phyloP scores from a whole-genome alignment of 2,329 filamentous ascomycete genomes.

The Ophiostoma angusticollis region DNA sequence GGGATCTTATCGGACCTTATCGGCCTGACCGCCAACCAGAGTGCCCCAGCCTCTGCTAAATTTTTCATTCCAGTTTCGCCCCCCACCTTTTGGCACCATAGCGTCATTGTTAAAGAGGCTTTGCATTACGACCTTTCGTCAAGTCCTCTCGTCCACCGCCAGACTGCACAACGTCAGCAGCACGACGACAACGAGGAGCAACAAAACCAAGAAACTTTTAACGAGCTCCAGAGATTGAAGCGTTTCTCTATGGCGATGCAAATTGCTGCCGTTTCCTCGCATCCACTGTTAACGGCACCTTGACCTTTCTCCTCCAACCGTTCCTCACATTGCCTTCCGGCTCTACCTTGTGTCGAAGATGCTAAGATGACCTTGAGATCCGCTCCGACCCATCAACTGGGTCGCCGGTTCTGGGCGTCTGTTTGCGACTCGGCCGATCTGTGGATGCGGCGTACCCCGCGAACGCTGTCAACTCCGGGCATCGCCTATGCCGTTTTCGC shows the following conservation, averaged over 20 bases:
- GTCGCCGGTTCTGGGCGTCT: conserved; percentile 22
- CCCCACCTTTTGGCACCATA: too few species aligned
- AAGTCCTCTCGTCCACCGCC: too few species aligned
- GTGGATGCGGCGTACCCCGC: conserved; percentile 10
- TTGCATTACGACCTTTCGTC: too few species aligned
- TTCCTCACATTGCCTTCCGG: not conserved
- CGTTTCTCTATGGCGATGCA: too few species aligned
- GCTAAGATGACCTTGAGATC: conserved; percentile 23
- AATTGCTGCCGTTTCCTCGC: too few species aligned
- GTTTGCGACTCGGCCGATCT: conserved; percentile 19
- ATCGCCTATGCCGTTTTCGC: conserved; percentile 8
- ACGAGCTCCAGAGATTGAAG: too few species aligned
- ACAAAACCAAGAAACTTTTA: too few species aligned
- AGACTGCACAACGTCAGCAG: too few species aligned
- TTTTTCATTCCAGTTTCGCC: conserved; percentile 2
- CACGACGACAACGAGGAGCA: too few species aligned
- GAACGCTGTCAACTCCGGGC: conserved; percentile 6
- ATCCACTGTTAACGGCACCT: too few species aligned
- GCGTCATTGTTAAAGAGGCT: too few species aligned
- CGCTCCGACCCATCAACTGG: conserved; percentile 22
- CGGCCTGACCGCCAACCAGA: conserved; percentile 5
- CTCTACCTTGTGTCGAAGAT: conserved; percentile 4
- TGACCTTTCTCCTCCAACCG: not conserved
- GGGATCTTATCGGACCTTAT: conserved; percentile 10
- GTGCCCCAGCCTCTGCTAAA: conserved; percentile 2